Evolutionary conservation across 1,284 basidiomycete genomes (phyloP), one percentile per base, ranked within the genome.

Genomic region (Flammula alnicola): DNA sequence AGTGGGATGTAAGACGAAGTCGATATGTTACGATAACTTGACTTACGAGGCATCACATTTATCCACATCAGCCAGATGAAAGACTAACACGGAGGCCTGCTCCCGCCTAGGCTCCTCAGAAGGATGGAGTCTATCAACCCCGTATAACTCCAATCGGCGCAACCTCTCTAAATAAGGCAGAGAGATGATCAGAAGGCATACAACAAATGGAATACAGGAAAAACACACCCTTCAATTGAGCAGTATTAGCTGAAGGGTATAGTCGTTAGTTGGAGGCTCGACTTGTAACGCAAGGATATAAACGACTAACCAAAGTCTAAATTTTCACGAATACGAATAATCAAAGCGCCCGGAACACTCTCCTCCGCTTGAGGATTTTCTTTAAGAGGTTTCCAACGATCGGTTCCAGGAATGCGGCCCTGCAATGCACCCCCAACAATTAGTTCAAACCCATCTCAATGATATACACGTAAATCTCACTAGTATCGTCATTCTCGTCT

Each of bases 1-100:
- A n/a, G n/a, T n/a, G n/a, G n/a, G n/a, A n/a, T n/a, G n/a, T n/a
- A n/a, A n/a, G n/a, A n/a, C n/a, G n/a, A n/a, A n/a, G n/a, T n/a
- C n/a, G n/a, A n/a, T n/a, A n/a, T n/a, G n/a, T n/a, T n/a, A n/a
- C n/a, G n/a, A n/a, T n/a, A n/a, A n/a, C n/a, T n/a, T n/a, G n/a
- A 77, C 88, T 66, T 63, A 93, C 88, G 90, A 93, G 8, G 93
- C 91, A 65, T 95, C 93, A 54, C 88, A 86, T 16, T 74, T 79
- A 53, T 93, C 91, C 3, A 93, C 86, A 68, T 93, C 95, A 8
- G 88, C 85, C 75, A 95, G 80, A 63, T 97, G 93, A 70, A 96
- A 92, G 11, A 96, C 89, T 23, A 97, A 71, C 0, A 86, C 82
- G 27, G 81, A 83, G 3, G 93, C 88, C 49, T 88, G 80, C 52